phyloP scores from a whole-genome alignment of 176 grass and related monocot genomes.

The Coix lacrymajobi region DNA sequence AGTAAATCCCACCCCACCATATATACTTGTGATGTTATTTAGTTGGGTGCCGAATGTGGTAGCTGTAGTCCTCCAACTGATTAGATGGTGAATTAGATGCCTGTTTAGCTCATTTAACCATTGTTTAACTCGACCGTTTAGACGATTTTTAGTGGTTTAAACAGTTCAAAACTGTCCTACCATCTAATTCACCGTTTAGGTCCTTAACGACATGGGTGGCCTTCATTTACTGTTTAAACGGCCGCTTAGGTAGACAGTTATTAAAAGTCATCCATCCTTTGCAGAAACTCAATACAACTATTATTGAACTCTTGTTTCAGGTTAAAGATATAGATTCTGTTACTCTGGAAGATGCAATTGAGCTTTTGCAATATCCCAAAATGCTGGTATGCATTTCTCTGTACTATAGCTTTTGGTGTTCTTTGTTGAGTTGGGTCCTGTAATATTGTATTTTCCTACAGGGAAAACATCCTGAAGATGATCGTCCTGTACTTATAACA shows the following conservation, averaged over 20 bases:
- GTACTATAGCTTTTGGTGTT: not conserved
- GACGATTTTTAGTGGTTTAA: not conserved
- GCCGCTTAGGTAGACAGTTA: not conserved
- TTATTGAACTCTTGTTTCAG: constrained; percentile 39
- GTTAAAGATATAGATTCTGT: constrained; percentile 54
- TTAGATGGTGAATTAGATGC: not conserved
- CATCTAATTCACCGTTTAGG: not conserved
- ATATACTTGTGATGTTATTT: not conserved
- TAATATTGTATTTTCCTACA: constrained; percentile 33
- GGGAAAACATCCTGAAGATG: constrained; percentile 83
- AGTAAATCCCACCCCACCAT: not conserved
- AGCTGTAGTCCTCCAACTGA: not conserved
- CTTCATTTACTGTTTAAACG: not conserved
- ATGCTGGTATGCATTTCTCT: constrained; percentile 50
- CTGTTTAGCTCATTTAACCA: not conserved
- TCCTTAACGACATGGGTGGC: not conserved
- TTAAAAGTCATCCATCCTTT: not conserved
- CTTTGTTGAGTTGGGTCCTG: constrained; percentile 2
- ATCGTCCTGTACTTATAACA: constrained; percentile 57
- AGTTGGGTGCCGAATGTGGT: not conserved
- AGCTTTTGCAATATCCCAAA: constrained; percentile 84
- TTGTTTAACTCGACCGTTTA: not conserved
- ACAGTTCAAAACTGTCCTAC: not conserved
- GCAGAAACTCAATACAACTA: constrained; percentile 5
- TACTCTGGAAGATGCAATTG: constrained; percentile 77